These are phyloP conservation scores for Exophiala mesophila DNA, from an alignment of 2,329 filamentous ascomycete species.

Conservation along the genomic window DNA sequence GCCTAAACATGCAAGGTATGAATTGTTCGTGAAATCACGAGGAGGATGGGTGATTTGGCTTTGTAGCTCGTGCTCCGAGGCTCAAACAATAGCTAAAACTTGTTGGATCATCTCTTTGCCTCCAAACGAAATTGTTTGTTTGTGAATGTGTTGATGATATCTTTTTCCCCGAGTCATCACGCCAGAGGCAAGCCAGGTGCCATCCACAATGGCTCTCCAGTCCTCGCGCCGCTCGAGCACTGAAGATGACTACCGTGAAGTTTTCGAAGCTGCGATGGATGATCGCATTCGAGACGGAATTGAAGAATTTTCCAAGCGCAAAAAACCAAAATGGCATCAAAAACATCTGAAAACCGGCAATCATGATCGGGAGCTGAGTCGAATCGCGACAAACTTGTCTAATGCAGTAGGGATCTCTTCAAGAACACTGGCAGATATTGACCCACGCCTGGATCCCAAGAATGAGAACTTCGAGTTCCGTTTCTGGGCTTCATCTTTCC, in stretches of 20 bases:
- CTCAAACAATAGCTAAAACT: too few species aligned
- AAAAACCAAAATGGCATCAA: slow-evolving; percentile 3
- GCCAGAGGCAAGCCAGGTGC: too few species aligned
- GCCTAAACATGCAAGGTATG: too few species aligned
- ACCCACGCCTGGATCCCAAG: slow-evolving; percentile 11
- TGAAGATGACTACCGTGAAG: slow-evolving; percentile 9
- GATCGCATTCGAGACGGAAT: slow-evolving; percentile 14
- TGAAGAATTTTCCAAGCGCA: slow-evolving; percentile 1
- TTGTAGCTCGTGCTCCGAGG: too few species aligned
- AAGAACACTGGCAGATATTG: slow-evolving; percentile 12
- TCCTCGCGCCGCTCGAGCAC: slow-evolving; percentile 8
- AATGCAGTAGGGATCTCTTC: slow-evolving; percentile 7
- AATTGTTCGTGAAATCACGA: too few species aligned
- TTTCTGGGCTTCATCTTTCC: slow-evolving; percentile 14
- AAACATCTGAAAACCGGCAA: background rate
- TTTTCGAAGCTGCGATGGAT: slow-evolving; percentile 10
- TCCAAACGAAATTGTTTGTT: too few species aligned
- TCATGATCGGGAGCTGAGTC: slow-evolving; percentile 10
- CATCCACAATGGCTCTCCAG: slow-evolving; percentile 6
- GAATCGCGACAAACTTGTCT: slow-evolving; percentile 12
- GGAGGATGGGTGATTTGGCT: too few species aligned
- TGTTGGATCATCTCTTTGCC: too few species aligned
- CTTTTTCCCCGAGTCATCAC: too few species aligned
- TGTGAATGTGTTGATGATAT: too few species aligned
- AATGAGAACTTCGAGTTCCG: slow-evolving; percentile 16